Conservation (phyloP, 495 filamentous ascomycete genomes). For the Rhizodiscina lignyota region DNA sequence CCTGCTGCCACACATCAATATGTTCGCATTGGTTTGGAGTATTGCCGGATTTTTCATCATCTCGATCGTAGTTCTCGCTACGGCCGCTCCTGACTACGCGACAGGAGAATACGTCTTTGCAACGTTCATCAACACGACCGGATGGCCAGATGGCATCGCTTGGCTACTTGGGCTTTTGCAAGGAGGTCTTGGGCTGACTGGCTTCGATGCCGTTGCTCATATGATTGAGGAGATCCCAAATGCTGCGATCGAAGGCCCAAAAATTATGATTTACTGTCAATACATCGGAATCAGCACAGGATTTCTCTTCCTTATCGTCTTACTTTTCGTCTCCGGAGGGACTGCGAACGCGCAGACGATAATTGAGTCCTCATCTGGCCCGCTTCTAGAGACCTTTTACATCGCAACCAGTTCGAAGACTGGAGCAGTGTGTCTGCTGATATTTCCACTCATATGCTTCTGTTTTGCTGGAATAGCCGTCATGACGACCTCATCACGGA, state of each 20-base stretch:
- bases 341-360: slow-evolving; percentile 38
- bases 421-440: slow-evolving; percentile 49
- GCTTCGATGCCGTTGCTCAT: slow-evolving; percentile 35
- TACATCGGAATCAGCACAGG: slow-evolving; percentile 52
- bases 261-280: slow-evolving; percentile 58
- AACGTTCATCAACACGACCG: slow-evolving; percentile 28
- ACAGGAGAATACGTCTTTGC: slow-evolving; percentile 37
- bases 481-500: slow-evolving; percentile 62
- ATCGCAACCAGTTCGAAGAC: slow-evolving; percentile 34
- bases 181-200: slow-evolving; percentile 35
- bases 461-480: slow-evolving; percentile 54
- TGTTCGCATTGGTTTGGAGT: too few species aligned
- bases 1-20: too few species aligned
- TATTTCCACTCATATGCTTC: slow-evolving; percentile 29
- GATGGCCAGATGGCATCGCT: slow-evolving; percentile 37
- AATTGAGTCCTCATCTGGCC: slow-evolving; percentile 34
- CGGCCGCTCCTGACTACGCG: slow-evolving; percentile 43
- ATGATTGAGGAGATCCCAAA: slow-evolving; percentile 57
- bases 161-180: slow-evolving; percentile 37
- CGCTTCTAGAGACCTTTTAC: slow-evolving; percentile 9
- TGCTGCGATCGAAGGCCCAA: slow-evolving; percentile 46
- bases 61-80: slow-evolving; percentile 46
- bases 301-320: slow-evolving; percentile 46
- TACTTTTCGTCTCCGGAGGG: slow-evolving; percentile 45
- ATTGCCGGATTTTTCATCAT: too few species aligned